These are phyloP conservation scores for Lasiosphaeria miniovina DNA, from an alignment of 495 filamentous ascomycete species.

Conservation along the genomic window DNA sequence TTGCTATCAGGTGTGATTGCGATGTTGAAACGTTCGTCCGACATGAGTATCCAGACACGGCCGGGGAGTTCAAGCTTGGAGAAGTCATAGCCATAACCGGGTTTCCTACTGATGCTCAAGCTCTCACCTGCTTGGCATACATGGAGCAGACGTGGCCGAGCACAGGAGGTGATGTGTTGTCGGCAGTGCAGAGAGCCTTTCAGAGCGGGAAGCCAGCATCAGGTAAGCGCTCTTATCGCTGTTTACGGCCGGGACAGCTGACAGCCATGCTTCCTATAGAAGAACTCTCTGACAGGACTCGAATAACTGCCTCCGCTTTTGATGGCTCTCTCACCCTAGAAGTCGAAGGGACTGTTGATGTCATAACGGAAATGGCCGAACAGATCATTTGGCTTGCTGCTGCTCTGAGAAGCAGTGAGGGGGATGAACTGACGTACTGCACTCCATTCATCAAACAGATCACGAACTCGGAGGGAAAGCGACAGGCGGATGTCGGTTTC, in stretches of 20 bases:
- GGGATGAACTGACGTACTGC: neutral
- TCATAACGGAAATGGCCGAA: constrained; percentile 2
- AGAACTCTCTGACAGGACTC: neutral
- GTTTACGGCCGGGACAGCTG: no score
- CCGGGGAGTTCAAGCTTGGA: no score
- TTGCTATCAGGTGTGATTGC: no score
- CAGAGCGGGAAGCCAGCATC: no score
- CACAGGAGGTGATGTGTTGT: neutral
- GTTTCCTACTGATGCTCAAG: neutral
- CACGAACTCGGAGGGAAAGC: no score
- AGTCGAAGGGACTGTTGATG: neutral
- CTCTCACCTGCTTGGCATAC: neutral
- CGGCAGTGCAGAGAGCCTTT: no score
- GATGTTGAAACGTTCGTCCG: no score
- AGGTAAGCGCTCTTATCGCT: no score
- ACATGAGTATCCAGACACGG: no score
- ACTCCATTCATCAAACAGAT: no score
- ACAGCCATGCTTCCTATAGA: neutral
- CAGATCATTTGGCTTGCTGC: constrained; percentile 12
- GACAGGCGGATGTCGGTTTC: no score
- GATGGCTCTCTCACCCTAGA: neutral
- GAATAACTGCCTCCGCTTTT: no score
- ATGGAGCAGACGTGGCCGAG: constrained; percentile 1
- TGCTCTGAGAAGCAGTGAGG: neutral
- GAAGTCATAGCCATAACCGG: constrained; percentile 2